Evolutionary conservation across 2,329 filamentous ascomycete species (phyloP).

Genomic region (Tolypocladium sp.): DNA sequence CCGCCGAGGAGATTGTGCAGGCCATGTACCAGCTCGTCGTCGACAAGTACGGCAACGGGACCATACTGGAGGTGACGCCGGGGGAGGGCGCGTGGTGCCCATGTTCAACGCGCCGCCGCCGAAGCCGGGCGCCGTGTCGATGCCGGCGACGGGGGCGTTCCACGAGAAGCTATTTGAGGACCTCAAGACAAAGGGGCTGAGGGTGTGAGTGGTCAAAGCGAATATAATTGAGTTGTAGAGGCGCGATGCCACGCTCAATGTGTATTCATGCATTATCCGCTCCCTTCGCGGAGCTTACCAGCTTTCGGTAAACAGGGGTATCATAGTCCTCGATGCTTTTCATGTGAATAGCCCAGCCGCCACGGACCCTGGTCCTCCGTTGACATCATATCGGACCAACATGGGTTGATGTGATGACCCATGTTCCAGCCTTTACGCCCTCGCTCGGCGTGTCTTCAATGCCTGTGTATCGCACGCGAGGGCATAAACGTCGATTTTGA

Average conservation of each 20-base stretch:
- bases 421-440: background rate
- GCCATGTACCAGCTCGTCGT: slow-evolving; percentile 19
- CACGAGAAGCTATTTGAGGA: background rate
- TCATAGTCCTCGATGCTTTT: background rate
- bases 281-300: background rate
- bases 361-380: background rate
- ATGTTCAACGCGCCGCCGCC: slow-evolving; percentile 2
- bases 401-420: background rate
- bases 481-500: background rate
- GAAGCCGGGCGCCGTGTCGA: background rate
- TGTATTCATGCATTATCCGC: background rate
- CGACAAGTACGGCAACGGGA: slow-evolving; percentile 18
- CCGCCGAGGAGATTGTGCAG: slow-evolving; percentile 19
- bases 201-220: background rate
- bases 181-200: slow-evolving; percentile 1
- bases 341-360: background rate
- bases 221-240: background rate
- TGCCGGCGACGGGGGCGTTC: background rate
- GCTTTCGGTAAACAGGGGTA: background rate
- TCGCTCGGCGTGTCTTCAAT: background rate
- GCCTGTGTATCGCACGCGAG: background rate
- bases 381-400: background rate
- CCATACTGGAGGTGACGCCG: slow-evolving; percentile 20
- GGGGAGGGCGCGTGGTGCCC: slow-evolving; percentile 6
- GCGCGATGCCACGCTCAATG: background rate